Evolutionary conservation across 177 flowering plant species (phyloP), one percentile per base, ranked within the genome.

Genomic region (Tripterygium wilfordii): DNA sequence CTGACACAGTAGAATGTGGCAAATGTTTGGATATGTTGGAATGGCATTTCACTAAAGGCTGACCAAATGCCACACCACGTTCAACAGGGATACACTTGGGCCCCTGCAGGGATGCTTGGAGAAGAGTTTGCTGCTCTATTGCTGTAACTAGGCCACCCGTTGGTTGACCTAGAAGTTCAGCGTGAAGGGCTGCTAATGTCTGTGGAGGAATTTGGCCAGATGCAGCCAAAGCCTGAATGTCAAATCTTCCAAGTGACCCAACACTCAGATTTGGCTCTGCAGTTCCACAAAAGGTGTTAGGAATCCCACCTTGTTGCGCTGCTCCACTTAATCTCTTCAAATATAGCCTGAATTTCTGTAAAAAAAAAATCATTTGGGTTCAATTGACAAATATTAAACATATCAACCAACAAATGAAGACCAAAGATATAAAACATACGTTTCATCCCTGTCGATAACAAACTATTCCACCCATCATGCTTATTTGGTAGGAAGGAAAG

Each of bases 281-380:
- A 32, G 75, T 54, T 20, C 78, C 78, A 67, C 78, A 69, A 44
- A 71, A 75, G 14, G 76, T 23, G 71, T 32, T 72, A 18, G 75
- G 47, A 50, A 75, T 62, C 20, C 74, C 80, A 46, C 72, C 70
- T 44, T 73, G 87, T 56, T 77, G 88, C 46, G 78, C 75, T 43
- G 76, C 80, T 31, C 85, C 90, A 67, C 77, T 82, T 61, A 88
- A 43, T 60, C 88, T 78, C 66, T 85, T 88, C 46, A 88, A 63
- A 63, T 84, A 88, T 36, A 82, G 68, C 58, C 96, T 75, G 48
- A 82, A 88, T 58, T 88, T 88, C 96, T 88, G 90, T 65, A 65
- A 18, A 45, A 28, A 0, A 44, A 10, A 15, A 21, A 58, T 14
- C 20, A 25, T 26, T 17, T 4, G 10, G 37, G 3, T 6, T 31